Evolutionary conservation across 441 rosid species (phyloP), one percentile per base, ranked within the genome.

Genomic region (Euphorbia schlechtendalii): DNA sequence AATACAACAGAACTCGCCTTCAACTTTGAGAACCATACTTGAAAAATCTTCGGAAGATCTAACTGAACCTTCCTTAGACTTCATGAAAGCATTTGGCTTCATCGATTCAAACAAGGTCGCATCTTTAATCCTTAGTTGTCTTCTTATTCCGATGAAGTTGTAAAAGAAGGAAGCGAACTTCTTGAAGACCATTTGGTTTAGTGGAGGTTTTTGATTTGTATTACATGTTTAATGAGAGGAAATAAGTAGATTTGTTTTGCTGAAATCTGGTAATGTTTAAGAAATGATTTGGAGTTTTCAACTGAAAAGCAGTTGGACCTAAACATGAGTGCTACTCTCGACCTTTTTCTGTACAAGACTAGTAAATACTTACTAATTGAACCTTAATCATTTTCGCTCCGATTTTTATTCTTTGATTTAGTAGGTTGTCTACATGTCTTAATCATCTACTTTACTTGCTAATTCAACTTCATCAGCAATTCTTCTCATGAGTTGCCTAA

Each of bases 291-390:
- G 27, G 82, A 76, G 73, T 67, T 65, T 45, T 63, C 74, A 82
- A 64, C 84, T 54, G 63, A 45, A 65, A 71, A 58, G 84, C 70
- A 56, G 85, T 76, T 79, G 75, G 77, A 83, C 92, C 92, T 79
- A 78, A 78, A 78, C 67, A 75, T 46, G 77, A 80, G 51, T 48
- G 75, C 63, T 71, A 84, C 86, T 38, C 78, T 71, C 70, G 72
- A 81, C 77, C 84, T 57, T 69, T 63, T 59, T 41, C 12, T 15
- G 51, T 46, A 55, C 60, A 36, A 52, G 1, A 55, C 13, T 72
- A n/a, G 38, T 10, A 40, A 65, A 24, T 36, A 36, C 46, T 60
- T 21, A 38, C 20, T 21, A 4, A 43, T 61, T 64, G 46, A 27
- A 36, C 25, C 17, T 24, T 38, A 8, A 54, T 32, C 18, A 34